Evolutionary conservation across 2,329 filamentous ascomycete genomes (phyloP).

Genomic region (Phyllosticta capitalensis): DNA sequence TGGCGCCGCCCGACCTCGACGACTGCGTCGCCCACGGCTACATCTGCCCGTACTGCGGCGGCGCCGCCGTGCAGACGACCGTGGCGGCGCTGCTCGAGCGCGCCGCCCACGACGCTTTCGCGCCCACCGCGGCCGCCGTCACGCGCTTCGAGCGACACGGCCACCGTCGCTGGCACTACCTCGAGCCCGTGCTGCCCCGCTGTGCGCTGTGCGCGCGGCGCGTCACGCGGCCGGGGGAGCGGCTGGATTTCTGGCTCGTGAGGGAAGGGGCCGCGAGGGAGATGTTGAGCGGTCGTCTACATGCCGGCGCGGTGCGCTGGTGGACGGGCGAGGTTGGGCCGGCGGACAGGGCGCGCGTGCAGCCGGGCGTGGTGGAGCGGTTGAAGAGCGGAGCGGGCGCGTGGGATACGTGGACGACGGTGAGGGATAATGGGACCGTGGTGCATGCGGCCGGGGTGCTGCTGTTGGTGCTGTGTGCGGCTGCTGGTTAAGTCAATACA

Average conservation of each 20-base stretch:
- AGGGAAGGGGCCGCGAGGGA: background rate
- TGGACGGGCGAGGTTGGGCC: background rate
- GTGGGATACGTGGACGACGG: background rate
- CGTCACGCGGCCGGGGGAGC: background rate
- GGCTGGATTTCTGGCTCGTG: background rate
- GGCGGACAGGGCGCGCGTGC: background rate
- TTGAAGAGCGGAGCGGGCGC: background rate
- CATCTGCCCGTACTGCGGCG: background rate
- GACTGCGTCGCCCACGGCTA: background rate
- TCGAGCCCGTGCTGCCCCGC: background rate
- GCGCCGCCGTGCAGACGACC: background rate
- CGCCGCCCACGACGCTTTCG: background rate
- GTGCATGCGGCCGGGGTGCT: background rate
- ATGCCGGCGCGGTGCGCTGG: background rate
- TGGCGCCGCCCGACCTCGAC: background rate
- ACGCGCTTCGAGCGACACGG: background rate
- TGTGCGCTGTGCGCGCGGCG: background rate
- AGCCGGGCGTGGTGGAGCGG: background rate
- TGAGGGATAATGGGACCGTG: background rate
- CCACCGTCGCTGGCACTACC: background rate
- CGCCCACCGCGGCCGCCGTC: background rate
- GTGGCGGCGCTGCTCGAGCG: background rate
- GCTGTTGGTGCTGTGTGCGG: background rate
- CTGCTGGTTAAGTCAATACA: background rate
- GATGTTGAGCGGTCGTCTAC: no score